Percentiles rank a stretch among this genome's conserved stretches.
Conservation (phyloP, 495 filamentous ascomycete genomes). For the Aspergillus bertholletiae region DNA sequence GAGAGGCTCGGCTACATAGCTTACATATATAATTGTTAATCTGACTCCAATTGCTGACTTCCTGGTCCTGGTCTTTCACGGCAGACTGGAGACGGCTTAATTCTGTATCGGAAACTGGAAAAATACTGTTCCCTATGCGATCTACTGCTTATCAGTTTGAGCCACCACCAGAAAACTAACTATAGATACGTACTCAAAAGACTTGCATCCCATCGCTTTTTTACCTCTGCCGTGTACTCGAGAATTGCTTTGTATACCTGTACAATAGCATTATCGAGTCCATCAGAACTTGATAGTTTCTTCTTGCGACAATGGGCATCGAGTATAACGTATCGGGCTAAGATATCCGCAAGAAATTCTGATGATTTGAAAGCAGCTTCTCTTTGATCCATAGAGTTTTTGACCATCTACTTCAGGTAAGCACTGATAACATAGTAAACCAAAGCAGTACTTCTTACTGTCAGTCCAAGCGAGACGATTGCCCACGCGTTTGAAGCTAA, state of each 20-base stretch:
- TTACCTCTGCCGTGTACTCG: constrained; percentile 3
- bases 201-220: not conserved
- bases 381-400: constrained; percentile 8
- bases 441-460: not conserved
- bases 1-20: no score
- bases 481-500: constrained; percentile 15
- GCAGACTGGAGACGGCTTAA: no score
- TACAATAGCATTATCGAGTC: not conserved
- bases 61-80: no score
- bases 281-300: not conserved
- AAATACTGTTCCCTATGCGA: not conserved
- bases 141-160: not conserved
- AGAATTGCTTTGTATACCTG: not conserved
- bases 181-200: not conserved
- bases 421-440: not conserved
- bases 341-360: not conserved
- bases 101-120: no score
- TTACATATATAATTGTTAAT: no score
- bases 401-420: not conserved
- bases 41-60: no score
- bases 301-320: not conserved
- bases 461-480: constrained; percentile 11
- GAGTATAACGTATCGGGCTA: not conserved
- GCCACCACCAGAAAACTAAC: not conserved
- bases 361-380: constrained; percentile 8